Evolutionary conservation across 768 basidiomycete species (phyloP).

Genomic region (Phaeotremella fagi): DNA sequence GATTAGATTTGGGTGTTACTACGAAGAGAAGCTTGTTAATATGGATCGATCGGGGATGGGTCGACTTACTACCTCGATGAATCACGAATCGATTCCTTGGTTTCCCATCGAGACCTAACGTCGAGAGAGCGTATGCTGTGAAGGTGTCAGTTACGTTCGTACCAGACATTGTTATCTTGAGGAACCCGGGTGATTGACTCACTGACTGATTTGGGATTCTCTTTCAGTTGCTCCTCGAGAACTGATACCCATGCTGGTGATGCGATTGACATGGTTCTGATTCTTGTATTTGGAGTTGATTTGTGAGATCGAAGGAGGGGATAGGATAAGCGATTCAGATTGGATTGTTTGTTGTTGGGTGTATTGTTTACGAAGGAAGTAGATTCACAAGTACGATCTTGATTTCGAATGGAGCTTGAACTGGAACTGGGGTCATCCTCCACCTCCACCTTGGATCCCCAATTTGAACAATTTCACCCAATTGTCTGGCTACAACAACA

Average conservation of each 20-base stretch:
- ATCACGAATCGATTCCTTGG: slow-evolving; percentile 43
- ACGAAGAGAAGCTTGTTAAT: neutral
- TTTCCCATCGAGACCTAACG: slow-evolving; percentile 26
- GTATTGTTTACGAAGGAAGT: too few relatives aligned
- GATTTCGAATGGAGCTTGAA: too few relatives aligned
- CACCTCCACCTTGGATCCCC: too few relatives aligned
- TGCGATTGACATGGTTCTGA: neutral
- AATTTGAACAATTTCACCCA: too few relatives aligned
- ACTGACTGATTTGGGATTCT: slow-evolving; percentile 32
- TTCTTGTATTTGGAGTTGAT: too few relatives aligned
- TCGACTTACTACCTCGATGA: slow-evolving; percentile 37
- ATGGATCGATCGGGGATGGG: neutral
- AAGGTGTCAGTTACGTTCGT: neutral
- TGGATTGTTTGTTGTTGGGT: too few relatives aligned
- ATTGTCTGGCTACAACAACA: too few relatives aligned
- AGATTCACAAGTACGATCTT: too few relatives aligned
- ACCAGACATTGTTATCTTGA: neutral
- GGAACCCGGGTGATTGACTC: slow-evolving; percentile 1
- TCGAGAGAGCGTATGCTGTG: slow-evolving; percentile 37
- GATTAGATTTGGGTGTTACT: slow-evolving; percentile 33
- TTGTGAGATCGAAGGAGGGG: too few relatives aligned
- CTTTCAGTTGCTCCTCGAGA: slow-evolving; percentile 11
- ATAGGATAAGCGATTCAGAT: too few relatives aligned
- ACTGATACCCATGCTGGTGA: neutral
- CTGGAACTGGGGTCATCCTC: too few relatives aligned